Conservation (phyloP, 129 eudicot species). For the Artemisia tridentata region DNA sequence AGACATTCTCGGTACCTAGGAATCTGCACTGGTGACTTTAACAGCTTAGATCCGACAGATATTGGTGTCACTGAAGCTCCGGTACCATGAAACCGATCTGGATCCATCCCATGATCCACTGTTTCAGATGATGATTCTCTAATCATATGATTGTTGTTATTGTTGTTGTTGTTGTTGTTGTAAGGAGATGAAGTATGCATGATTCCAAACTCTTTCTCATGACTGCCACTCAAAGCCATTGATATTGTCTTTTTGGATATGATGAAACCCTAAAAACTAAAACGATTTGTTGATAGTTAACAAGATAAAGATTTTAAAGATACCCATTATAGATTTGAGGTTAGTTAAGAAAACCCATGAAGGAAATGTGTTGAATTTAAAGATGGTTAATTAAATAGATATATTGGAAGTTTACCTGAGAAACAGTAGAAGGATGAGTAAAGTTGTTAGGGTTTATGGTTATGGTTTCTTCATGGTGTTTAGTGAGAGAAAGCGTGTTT, state of each 20-base stretch:
- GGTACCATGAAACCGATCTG: constrained; percentile 46
- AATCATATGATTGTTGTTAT: constrained; percentile 37
- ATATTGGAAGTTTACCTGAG: constrained; percentile 29
- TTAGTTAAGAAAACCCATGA: constrained; percentile 1
- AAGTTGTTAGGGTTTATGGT: constrained; percentile 18
- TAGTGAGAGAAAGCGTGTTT: constrained; percentile 19
- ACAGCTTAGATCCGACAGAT: constrained; percentile 55
- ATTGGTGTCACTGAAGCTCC: constrained; percentile 42
- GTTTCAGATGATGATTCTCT: constrained; percentile 46
- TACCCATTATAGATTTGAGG: constrained; percentile 1
- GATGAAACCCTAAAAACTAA: constrained; percentile 16
- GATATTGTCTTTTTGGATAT: not conserved
- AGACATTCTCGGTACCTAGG: constrained; percentile 77
- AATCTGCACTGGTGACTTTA: constrained; percentile 25
- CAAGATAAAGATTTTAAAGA: constrained; percentile 24
- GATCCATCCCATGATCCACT: constrained; percentile 42
- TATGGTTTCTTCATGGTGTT: constrained; percentile 33
- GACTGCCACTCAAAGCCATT: constrained; percentile 51
- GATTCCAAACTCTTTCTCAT: constrained; percentile 51
- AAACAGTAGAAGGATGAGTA: constrained; percentile 1
- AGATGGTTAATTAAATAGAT: constrained; percentile 8
- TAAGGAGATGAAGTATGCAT: constrained; percentile 43
- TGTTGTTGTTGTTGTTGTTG: constrained; percentile 20
- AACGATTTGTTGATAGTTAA: constrained; percentile 12
- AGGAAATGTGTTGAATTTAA: constrained; percentile 3